Evolutionary conservation across 192 early-diverging fungal genomes (phyloP).

Genomic region (Gamsiella multidivaricata): DNA sequence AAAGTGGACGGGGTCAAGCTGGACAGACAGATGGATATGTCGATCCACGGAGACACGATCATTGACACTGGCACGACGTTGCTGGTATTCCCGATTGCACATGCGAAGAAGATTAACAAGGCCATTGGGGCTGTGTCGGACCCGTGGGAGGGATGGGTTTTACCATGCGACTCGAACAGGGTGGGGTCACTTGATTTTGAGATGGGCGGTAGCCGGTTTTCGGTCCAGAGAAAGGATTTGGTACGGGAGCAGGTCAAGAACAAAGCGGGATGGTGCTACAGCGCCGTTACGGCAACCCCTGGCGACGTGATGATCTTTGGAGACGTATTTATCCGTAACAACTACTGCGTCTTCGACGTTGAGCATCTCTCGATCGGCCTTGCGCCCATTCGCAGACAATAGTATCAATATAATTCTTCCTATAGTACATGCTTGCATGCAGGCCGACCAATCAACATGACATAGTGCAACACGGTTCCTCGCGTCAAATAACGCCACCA

Average conservation of each 20-base stretch:
- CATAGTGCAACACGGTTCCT: no score
- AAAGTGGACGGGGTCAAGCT: slow-evolving; percentile 58
- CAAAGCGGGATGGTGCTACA: slow-evolving; percentile 42
- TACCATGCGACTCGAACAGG: slow-evolving; percentile 28
- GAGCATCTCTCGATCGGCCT: slow-evolving; percentile 34
- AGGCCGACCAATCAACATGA: no score
- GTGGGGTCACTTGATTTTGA: slow-evolving; percentile 37
- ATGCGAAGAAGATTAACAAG: slow-evolving; percentile 60
- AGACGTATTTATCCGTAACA: slow-evolving; percentile 63
- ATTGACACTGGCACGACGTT: slow-evolving; percentile 77
- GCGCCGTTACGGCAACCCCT: slow-evolving; percentile 51
- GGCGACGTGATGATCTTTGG: slow-evolving; percentile 58
- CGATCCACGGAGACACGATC: slow-evolving; percentile 52
- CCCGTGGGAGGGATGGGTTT: slow-evolving; percentile 39
- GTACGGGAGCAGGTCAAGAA: slow-evolving; percentile 41
- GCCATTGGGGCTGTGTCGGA: slow-evolving; percentile 52
- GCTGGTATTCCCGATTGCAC: slow-evolving; percentile 66
- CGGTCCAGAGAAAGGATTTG: slow-evolving; percentile 38
- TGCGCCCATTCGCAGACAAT: slow-evolving; percentile 18
- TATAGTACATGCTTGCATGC: no score
- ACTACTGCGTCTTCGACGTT: slow-evolving; percentile 61
- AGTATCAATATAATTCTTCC: no score
- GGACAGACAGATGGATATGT: slow-evolving; percentile 36
- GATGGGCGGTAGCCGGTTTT: slow-evolving; percentile 52
- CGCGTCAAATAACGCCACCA: no score